Percentiles rank a stretch among this genome's conserved stretches.
Conservation (phyloP, 306 rosid species). For the Trifolium subterraneum region DNA sequence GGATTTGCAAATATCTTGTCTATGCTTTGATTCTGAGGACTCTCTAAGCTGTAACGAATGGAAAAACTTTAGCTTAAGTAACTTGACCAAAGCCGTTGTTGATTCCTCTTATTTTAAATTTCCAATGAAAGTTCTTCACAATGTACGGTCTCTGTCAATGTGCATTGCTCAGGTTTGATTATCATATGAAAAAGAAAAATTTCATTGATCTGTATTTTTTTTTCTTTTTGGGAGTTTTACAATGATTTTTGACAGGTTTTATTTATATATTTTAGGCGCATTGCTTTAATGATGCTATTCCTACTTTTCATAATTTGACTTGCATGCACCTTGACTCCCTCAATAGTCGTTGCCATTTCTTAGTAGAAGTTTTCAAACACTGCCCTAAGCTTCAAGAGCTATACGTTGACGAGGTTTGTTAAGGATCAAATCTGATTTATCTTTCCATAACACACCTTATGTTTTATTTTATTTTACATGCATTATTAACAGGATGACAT, state of each 20-base stretch:
- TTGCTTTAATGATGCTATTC: not conserved
- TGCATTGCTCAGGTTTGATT: not conserved
- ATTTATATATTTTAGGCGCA: not conserved
- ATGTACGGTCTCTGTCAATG: not conserved
- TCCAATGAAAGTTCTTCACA: not conserved
- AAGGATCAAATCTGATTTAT: not conserved
- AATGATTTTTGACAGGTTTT: not conserved
- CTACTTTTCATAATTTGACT: constrained; percentile 2
- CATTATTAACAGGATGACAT: not conserved
- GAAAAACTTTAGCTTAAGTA: not conserved
- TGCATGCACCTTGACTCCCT: not conserved
- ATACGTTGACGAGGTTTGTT: not conserved
- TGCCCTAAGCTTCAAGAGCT: not conserved
- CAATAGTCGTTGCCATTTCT: not conserved
- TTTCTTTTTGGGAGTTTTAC: not conserved
- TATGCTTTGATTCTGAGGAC: not conserved
- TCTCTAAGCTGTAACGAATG: not conserved
- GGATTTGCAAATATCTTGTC: not conserved
- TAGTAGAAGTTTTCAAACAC: not conserved
- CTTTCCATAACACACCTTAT: not conserved
- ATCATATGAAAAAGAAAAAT: not conserved
- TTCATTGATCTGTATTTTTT: not conserved
- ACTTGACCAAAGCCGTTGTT: not conserved
- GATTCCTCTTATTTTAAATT: not conserved
- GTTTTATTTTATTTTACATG: not conserved